Base-by-base conservation (phyloP, 2,329 filamentous ascomycete species). In the Lasiodiplodia gonubiensis region DNA sequence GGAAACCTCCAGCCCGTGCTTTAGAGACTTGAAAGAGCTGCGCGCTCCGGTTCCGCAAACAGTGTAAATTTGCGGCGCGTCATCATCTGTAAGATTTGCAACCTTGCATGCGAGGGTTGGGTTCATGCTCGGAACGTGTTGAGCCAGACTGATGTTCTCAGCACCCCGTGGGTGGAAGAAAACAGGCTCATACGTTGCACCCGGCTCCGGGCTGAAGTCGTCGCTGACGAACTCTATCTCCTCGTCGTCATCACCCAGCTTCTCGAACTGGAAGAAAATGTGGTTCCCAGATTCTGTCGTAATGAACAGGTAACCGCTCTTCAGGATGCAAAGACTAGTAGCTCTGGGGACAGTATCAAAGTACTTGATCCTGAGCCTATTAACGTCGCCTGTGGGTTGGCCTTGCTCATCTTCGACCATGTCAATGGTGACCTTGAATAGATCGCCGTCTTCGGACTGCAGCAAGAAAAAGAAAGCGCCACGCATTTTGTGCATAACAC, bases 401-500 rank as follows among this genome's bases (percentile, higher is more conserved):
- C 91, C 92, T 55, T 91, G 87, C 1, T 90, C 87, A 72, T 97
- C 92, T 72, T 94, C 90, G 11, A 89, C 86, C 89, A 97, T 94
- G 70, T 97, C 93, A 69, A 99, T 89, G 0, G 91, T 97, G 60
- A 98, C 87, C 78, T 98, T 98, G 86, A 99, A 98, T 7, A 99
- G 84, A 78, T 99, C 96, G n/a, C 95, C 95, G 77, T 99, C 96
- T 68, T 99, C 95, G 0, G 92, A 93, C 77, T 99, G 95, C 0
- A 99, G 82, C 2, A 99, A 86, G 83, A 99, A 99, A 82, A 99
- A 99, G 54, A 78, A 75, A 1, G 94, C 93, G 33, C 93, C 93
- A 74, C 95, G 94, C 77, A 97, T 90, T 78, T 96, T 97, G 81
- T 99, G 95, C 89, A 98, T 94, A n/a, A 97, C 93, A 60, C 95